Evolutionary conservation across 306 rosid genomes (phyloP), one percentile per base, ranked within the genome.

Genomic region (Nissolia schottii): DNA sequence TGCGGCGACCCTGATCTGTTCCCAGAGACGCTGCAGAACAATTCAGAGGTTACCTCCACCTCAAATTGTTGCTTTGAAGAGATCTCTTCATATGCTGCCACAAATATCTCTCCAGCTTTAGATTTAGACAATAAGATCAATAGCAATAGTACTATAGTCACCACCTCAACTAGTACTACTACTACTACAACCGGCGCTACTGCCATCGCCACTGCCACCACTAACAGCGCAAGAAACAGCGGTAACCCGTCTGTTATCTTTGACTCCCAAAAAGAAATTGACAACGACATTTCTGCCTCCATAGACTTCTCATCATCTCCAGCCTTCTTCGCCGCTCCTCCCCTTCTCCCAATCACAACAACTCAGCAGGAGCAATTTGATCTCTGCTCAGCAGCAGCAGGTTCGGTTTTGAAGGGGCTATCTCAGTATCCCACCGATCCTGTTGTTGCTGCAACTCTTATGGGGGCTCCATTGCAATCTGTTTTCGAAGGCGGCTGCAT

Each of bases 271-370:
- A 93, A 94, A 59, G 98, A 93, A 6, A 74, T 89, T 18, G 96
- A 94, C 74, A 91, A 86, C 81, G 95, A 91, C 80, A 89, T 91
- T 35, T 94, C 99, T 13, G 97, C 95, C 69, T 94, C 96, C 61
- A 86, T 91, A 29, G 90, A 94, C 70, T 94, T 94, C 72, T 86
- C 99, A 16, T 77, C 92, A 10, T 84, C 95, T 18, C 82, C 81
- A 58, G 74, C 90, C 20, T 94, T 91, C 20, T 94, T 91, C 43
- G 24, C 80, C 0, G 72, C 87, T n/a, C 87, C 90, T 8, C 66
- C 77, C 2, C 82, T 79, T 68, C 82, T 87, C 23, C 64, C 72
- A 13, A 51, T 78, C 68, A 56, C 80, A 43, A 43, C 77, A 27
- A 72, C 63, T 45, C 94, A 82, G 35, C 83, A 85, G 27, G 87